phyloP scores from a whole-genome alignment of 306 rosid genomes.

The Vachellia collinsii region DNA sequence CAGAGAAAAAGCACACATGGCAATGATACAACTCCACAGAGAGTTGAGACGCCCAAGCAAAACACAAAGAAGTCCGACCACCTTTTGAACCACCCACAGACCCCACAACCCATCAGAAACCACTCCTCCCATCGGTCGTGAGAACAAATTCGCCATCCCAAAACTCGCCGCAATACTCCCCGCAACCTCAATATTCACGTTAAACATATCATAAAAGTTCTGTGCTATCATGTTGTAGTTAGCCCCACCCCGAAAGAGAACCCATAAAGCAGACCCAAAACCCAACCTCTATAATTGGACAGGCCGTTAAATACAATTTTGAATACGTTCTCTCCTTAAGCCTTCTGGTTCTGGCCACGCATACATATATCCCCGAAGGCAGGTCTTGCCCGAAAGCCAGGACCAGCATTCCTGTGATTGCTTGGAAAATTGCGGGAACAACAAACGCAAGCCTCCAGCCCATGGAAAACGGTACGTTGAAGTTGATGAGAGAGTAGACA shows the following conservation, averaged over 20 bases:
- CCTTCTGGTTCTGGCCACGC: neutral
- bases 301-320: conserved; percentile 39
- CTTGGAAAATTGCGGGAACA: conserved; percentile 53
- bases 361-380: conserved; percentile 18
- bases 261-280: conserved; percentile 50
- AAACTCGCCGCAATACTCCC: conserved; percentile 64
- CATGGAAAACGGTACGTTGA: conserved; percentile 41
- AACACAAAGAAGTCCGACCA: conserved; percentile 54
- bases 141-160: conserved; percentile 58
- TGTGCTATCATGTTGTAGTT: conserved; percentile 56
- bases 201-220: conserved; percentile 60
- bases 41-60: conserved; percentile 52
- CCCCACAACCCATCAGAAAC: conserved; percentile 59
- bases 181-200: conserved; percentile 47
- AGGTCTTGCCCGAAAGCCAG: conserved; percentile 54
- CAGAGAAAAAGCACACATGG: conserved; percentile 54
- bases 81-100: conserved; percentile 53
- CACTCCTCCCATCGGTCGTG: conserved; percentile 60
- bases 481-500: conserved; percentile 37
- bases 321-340: neutral
- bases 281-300: conserved; percentile 62
- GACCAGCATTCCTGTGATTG: conserved; percentile 45
- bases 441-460: conserved; percentile 57
- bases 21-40: conserved; percentile 52
- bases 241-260: conserved; percentile 58